phyloP scores from a whole-genome alignment of 805 yeast genomes.

The Sugiyamaella smithiae region DNA sequence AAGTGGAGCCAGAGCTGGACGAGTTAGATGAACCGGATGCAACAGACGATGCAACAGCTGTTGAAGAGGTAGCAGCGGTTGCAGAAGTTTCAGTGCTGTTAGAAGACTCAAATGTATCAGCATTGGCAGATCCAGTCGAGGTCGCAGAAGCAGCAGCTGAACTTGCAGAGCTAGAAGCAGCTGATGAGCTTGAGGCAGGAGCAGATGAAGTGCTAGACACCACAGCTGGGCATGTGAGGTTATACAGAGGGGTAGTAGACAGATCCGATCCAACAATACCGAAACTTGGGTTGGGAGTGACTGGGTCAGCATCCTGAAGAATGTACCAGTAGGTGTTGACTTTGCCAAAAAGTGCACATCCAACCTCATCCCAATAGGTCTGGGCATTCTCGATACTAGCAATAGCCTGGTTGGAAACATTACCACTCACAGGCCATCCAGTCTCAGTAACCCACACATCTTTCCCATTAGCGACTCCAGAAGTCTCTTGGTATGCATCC shows the following conservation, averaged over 20 bases:
- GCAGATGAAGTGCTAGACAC: conserved; percentile 8
- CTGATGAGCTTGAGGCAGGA: conserved; percentile 8
- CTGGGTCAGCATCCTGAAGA: conserved; percentile 20
- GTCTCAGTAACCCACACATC: conserved; percentile 90
- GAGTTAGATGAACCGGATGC: no score
- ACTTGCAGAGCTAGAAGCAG: conserved; percentile 6
- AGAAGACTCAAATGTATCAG: conserved; percentile 10
- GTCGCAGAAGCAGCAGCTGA: conserved; percentile 9
- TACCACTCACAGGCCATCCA: conserved; percentile 87
- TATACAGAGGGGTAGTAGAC: conserved; percentile 16
- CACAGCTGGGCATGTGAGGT: conserved; percentile 20
- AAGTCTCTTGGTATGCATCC: conserved; percentile 63
- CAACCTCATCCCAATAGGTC: conserved; percentile 71
- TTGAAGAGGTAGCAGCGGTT: conserved; percentile 4
- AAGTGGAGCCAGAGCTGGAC: conserved; percentile 5
- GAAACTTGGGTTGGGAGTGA: conserved; percentile 22
- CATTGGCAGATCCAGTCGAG: conserved; percentile 13
- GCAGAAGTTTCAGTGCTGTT: neutral
- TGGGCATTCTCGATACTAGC: conserved; percentile 68
- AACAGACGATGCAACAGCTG: conserved; percentile 15
- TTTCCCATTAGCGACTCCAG: conserved; percentile 74
- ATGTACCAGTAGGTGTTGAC: conserved; percentile 26
- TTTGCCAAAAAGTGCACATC: conserved; percentile 50
- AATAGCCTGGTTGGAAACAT: conserved; percentile 54
- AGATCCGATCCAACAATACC: conserved; percentile 20